Base-by-base conservation (phyloP, 2,329 filamentous ascomycete species). In the Penicillium sp. region DNA sequence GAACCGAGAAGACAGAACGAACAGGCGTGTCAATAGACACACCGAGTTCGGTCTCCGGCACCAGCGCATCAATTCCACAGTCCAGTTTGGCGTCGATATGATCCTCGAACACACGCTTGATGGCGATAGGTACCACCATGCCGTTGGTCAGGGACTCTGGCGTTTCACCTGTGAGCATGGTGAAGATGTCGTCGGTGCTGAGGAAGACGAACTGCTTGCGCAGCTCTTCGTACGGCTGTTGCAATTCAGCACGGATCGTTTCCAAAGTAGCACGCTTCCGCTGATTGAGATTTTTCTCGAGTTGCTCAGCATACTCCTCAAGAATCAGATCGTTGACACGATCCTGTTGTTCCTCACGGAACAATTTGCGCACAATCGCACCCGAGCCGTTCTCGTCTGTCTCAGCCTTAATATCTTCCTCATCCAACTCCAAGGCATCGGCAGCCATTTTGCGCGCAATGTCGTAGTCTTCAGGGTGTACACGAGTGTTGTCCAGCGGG, bases 401-500 rank as follows among this genome's bases (percentile, higher is more conserved):
- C 74, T 97, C 92, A 1, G 89, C 90, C 73, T 96, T 95, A 68
- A 99, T 90, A 65, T 99, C 94, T 76, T 99, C 94, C 74, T 99
- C 94, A 63, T 99, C 94, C 60, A 99, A 81, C 69, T 96, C 92
- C 43, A 99, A 79, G 14, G 94, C 94, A 77, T 99, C 94, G 3
- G 94, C 94, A 18, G 94, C 94, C 87, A 99, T 97, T 75, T 99
- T 99, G 62, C 92, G 89, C 44, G 91, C 94, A 55, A 99, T 86
- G 62, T 99, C 94, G 72, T 99, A 99, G 69, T 99, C 94, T 76
- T 99, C 94, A 1, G 94, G 94, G 66, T 99, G 94, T 16, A 99
- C 91, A 76, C 94, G 89, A 42, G 94, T 99, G 68, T 94, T 95
- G 73, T 99, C 94, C 24, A 99, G 80, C 52, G 95, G 95, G 68